Base-by-base conservation (phyloP, 2,329 filamentous ascomycete species). In the Bipolaris zeicola region DNA sequence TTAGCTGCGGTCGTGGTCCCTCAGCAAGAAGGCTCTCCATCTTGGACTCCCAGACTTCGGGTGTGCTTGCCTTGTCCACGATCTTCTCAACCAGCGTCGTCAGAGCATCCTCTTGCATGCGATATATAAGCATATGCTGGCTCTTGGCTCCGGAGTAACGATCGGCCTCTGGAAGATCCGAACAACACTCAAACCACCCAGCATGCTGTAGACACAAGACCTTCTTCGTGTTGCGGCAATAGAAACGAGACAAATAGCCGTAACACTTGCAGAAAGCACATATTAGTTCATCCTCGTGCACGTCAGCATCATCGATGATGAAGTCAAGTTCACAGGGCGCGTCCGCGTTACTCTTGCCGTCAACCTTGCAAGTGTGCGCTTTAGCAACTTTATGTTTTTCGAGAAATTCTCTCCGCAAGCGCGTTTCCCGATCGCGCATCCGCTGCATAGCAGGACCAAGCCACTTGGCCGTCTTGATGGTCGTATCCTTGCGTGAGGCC, bases 381-480 rank as follows among this genome's bases (percentile, higher is more conserved):
- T 61, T 62, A 5, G 55, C 51, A 58, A 85, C 82, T 52, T 83
- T 81, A 70, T 93, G 90, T 48, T 85, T 87, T 4, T 82, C 77
- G 6, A 90, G 72, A 67, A 98, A 93, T 1, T 83, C 80, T 47
- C 87, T 82, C 50, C 95, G 85, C 60, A 89, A 86, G 2, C 79
- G 76, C 1, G 87, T 68, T 78, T 98, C 95, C 31, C 91, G 87
- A 55, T 87, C 85, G 63, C 86, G 86, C 69, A 96, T 90, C 45
- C 90, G 86, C 49, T 91, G 86, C 20, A 99, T 79, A 1, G 95
- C 95, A 0, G 94, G 94, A 2, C 89, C 90, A 14, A 99, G 83
- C 95, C 95, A 99, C 77, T 95, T 96, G 1, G 95, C 92, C 2
- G 92, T 97, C 66, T 91, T 90, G 54, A 99, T 98, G 0, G 86